Percentiles rank a stretch among this genome's conserved stretches.
Conservation (phyloP, 306 rosid genomes). For the Dalbergia cochinchinensis region DNA sequence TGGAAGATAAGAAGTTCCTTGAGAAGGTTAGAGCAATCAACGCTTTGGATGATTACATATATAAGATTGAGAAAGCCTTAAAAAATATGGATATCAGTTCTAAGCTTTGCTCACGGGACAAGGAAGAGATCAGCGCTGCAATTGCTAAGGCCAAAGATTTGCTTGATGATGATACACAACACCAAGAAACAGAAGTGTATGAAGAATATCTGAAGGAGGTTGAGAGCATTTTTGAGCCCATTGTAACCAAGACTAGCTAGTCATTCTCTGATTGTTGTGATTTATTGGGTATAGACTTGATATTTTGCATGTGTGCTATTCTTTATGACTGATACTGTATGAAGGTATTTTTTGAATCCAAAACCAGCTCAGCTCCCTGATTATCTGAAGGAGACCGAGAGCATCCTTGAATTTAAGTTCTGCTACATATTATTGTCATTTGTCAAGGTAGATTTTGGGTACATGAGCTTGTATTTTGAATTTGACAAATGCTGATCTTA, state of each 20-base stretch:
- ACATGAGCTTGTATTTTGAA: background rate
- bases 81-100: conserved; percentile 38
- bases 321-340: background rate
- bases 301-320: background rate
- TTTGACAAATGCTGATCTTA: background rate
- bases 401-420: background rate
- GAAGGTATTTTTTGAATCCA: no score
- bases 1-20: conserved; percentile 51
- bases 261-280: background rate
- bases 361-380: no score
- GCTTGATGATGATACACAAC: conserved; percentile 31
- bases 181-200: background rate
- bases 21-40: conserved; percentile 46
- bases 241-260: background rate
- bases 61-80: conserved; percentile 44
- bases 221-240: conserved; percentile 45
- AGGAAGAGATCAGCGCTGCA: conserved; percentile 50
- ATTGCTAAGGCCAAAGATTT: conserved; percentile 32
- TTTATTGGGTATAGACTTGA: background rate
- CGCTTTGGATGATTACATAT: conserved; percentile 50
- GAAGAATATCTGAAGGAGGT: conserved; percentile 45
- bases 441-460: background rate
- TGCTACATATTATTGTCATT: background rate
- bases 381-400: background rate
- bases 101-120: conserved; percentile 13